Percentiles rank a stretch among this genome's conserved stretches.
phyloP scores from a whole-genome alignment of 2,329 filamentous ascomycete genomes.

The Botrytis galanthina region DNA sequence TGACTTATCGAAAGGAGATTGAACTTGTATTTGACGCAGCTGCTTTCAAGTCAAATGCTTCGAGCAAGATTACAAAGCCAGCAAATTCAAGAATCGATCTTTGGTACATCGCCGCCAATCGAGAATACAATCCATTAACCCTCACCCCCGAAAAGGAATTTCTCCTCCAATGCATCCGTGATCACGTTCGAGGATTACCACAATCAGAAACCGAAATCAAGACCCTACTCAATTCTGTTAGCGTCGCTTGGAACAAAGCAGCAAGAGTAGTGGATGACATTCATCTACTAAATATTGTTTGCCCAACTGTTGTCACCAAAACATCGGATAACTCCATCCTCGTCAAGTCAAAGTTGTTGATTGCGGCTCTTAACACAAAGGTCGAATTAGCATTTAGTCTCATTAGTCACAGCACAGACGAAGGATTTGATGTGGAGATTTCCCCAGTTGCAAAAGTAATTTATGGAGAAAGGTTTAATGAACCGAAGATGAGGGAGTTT shows the following conservation, averaged over 20 bases:
- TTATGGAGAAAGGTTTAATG: constrained; percentile 77
- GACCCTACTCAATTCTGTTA: constrained; percentile 58
- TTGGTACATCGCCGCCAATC: constrained; percentile 63
- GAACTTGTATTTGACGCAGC: constrained; percentile 69
- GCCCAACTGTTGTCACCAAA: constrained; percentile 62
- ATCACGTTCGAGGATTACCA: constrained; percentile 60
- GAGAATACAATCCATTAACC: constrained; percentile 52
- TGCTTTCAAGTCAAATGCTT: constrained; percentile 50
- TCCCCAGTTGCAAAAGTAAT: constrained; percentile 59
- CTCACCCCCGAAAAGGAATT: constrained; percentile 68
- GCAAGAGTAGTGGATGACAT: constrained; percentile 59
- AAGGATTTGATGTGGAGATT: constrained; percentile 55
- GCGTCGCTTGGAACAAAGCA: constrained; percentile 65
- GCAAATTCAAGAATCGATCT: constrained; percentile 61
- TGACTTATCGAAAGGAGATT: constrained; percentile 70
- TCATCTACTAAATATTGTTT: constrained; percentile 58
- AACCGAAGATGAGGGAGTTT: constrained; percentile 72
- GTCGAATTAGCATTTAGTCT: constrained; percentile 62
- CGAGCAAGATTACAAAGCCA: constrained; percentile 25
- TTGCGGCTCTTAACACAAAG: constrained; percentile 65
- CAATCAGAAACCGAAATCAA: constrained; percentile 57
- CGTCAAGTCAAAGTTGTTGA: constrained; percentile 60
- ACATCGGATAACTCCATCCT: constrained; percentile 64
- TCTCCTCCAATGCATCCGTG: constrained; percentile 70
- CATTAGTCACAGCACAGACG: constrained; percentile 44